Conservation (phyloP, 768 basidiomycete genomes). For the Hemileccinum rubropunctum region DNA sequence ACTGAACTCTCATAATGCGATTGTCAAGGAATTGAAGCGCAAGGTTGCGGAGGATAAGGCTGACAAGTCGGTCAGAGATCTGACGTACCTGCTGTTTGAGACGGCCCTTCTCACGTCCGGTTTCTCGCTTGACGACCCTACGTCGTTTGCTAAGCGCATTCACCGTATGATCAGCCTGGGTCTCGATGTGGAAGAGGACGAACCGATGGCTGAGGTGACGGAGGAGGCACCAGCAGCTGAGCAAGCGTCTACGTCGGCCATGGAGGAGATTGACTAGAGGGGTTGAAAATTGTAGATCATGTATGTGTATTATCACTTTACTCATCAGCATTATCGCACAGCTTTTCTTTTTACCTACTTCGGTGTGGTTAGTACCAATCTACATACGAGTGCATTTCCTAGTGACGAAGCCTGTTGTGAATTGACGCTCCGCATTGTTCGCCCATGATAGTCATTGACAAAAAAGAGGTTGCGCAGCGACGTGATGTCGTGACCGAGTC, state of each 20-base stretch:
- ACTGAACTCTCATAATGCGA: slow-evolving; percentile 87
- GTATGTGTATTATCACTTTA: slow-evolving; percentile 28
- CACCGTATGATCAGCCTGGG: slow-evolving; percentile 94
- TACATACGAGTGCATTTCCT: too few relatives aligned
- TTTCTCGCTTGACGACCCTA: slow-evolving; percentile 94
- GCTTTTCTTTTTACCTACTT: slow-evolving; percentile 18
- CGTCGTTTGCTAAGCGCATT: slow-evolving; percentile 93
- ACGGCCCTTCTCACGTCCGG: slow-evolving; percentile 93
- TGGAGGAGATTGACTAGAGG: slow-evolving; percentile 94
- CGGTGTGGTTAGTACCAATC: too few relatives aligned
- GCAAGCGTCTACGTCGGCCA: slow-evolving; percentile 70
- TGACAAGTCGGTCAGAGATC: slow-evolving; percentile 96
- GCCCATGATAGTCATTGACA: not conserved
- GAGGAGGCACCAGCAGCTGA: slow-evolving; percentile 56
- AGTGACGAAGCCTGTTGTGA: too few relatives aligned
- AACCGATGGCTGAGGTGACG: slow-evolving; percentile 33
- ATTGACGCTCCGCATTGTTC: slow-evolving; percentile 25
- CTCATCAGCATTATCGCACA: slow-evolving; percentile 25
- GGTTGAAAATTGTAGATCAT: slow-evolving; percentile 2
- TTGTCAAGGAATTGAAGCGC: slow-evolving; percentile 93
- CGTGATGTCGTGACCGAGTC: slow-evolving; percentile 21
- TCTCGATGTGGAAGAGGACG: slow-evolving; percentile 84
- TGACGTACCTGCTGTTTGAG: slow-evolving; percentile 96
- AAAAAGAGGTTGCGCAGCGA: too few relatives aligned
- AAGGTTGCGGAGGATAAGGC: slow-evolving; percentile 97